These are phyloP conservation scores for Morella rubra DNA, from an alignment of 306 rosid species.

Conservation along the genomic window DNA sequence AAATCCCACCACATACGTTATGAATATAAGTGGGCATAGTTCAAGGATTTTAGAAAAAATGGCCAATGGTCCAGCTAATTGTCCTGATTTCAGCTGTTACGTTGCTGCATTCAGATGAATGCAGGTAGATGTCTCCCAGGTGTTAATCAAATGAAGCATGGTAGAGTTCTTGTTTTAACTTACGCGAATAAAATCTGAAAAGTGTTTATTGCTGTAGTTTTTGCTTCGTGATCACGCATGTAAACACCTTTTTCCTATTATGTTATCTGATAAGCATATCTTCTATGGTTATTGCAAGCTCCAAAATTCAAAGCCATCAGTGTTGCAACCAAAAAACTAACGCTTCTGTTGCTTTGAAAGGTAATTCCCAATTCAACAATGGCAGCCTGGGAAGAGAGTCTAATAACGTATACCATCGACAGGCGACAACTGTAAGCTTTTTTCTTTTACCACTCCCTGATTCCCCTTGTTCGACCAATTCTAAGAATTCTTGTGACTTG, in stretches of 20 bases:
- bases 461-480: constrained; percentile 8
- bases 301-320: background rate
- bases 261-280: background rate
- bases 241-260: background rate
- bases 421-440: constrained; percentile 47
- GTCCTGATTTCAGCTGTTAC: background rate
- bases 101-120: background rate
- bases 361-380: constrained; percentile 49
- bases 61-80: background rate
- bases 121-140: background rate
- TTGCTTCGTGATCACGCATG: background rate
- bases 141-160: background rate
- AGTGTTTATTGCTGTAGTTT: background rate
- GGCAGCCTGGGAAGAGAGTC: constrained; percentile 54
- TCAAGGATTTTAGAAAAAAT: background rate
- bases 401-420: constrained; percentile 33
- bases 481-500: constrained; percentile 10
- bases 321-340: constrained; percentile 1
- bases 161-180: background rate
- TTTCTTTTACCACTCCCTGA: background rate
- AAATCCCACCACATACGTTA: background rate
- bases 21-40: background rate
- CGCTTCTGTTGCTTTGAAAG: constrained; percentile 40
- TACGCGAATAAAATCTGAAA: background rate
- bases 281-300: background rate